These are phyloP conservation scores for Moniliophthora roreri DNA, from an alignment of 1,284 basidiomycete genomes.

Conservation along the genomic window DNA sequence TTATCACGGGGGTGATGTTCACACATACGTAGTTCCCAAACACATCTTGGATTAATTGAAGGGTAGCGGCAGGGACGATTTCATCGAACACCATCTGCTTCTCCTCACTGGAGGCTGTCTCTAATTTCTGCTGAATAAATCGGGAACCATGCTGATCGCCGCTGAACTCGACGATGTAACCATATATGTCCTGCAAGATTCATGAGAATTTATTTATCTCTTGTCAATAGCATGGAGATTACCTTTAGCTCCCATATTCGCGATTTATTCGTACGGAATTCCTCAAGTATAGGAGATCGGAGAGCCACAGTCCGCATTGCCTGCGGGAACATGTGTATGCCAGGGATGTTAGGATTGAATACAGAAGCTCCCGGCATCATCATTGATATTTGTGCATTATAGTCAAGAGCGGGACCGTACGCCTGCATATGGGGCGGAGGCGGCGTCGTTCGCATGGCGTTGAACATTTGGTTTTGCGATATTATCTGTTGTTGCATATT, in stretches of 20 bases:
- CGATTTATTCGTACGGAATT: conserved; percentile 81
- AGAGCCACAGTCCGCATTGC: conserved; percentile 37
- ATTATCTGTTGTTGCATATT: conserved; percentile 40
- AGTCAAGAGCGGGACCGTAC: conserved; percentile 47
- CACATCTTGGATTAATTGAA: conserved; percentile 89
- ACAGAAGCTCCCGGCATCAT: conserved; percentile 43
- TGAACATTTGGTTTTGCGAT: conserved; percentile 40
- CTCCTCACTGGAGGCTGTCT: conserved; percentile 75
- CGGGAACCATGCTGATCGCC: conserved; percentile 93
- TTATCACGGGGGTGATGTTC: conserved; percentile 7
- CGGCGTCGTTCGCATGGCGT: conserved; percentile 39
- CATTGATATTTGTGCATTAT: conserved; percentile 45
- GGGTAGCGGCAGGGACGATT: conserved; percentile 75
- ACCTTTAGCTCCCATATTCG: conserved; percentile 83
- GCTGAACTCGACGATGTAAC: conserved; percentile 90
- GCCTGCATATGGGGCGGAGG: conserved; percentile 38
- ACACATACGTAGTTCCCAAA: conserved; percentile 91
- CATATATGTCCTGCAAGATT: conserved; percentile 72
- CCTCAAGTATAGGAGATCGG: conserved; percentile 77
- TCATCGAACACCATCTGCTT: conserved; percentile 88
- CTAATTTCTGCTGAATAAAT: conserved; percentile 86
- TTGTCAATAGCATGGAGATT: conserved; percentile 16
- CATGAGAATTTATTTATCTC: not conserved
- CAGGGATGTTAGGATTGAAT: conserved; percentile 37
- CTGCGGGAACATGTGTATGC: conserved; percentile 41